Base-by-base conservation (phyloP, 768 basidiomycete genomes). In the Strobilomyces confusus region DNA sequence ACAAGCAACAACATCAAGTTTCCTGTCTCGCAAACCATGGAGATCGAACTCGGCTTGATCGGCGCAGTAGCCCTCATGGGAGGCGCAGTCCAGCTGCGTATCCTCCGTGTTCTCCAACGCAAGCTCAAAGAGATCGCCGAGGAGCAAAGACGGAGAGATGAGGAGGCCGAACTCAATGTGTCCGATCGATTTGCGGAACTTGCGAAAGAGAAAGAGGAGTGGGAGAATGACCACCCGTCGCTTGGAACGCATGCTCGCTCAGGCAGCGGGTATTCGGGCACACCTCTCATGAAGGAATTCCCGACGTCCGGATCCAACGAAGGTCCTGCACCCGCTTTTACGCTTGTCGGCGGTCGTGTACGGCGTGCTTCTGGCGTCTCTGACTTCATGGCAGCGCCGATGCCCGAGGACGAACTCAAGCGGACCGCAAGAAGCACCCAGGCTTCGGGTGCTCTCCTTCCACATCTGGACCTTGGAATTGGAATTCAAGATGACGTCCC, bases 21-120 rank as follows among this genome's bases (percentile, higher is more conserved):
- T 65, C 92, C 93, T 29, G 83, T 95, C 48, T 80, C 88, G 5
- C 92, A 94, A 65, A 85, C 85, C 9, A 95, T 95, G 92, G 80
- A 90, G 66, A 93, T 98, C 54, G 95, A 97, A 65, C 79, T 98
- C 29, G 95, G 93, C 26, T 80, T 97, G 60, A 82, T 92, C 54
- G 90, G 77, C 41, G 92, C 92, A 3, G 76, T 95, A 37, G 77
- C 89, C 23, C 73, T 95, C 50, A 89, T 90, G 83, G 92, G 92
- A 40, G 82, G 85, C 26, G 91, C 94, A 3, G 87, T 97, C 43
- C 95, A 98, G 71, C 79, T 94, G 62, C 87, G 89, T 49, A 84
- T 97, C 57, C 81, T 93, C 56, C 81, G 81, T 53, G 78, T 91
- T 41, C 82, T 98, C 15, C 85, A 86, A 66, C 77, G 78, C 57